phyloP scores from a whole-genome alignment of 225 moss, liverwort and hornwort species.

The Bryoerythrophyllum caledonicum region DNA sequence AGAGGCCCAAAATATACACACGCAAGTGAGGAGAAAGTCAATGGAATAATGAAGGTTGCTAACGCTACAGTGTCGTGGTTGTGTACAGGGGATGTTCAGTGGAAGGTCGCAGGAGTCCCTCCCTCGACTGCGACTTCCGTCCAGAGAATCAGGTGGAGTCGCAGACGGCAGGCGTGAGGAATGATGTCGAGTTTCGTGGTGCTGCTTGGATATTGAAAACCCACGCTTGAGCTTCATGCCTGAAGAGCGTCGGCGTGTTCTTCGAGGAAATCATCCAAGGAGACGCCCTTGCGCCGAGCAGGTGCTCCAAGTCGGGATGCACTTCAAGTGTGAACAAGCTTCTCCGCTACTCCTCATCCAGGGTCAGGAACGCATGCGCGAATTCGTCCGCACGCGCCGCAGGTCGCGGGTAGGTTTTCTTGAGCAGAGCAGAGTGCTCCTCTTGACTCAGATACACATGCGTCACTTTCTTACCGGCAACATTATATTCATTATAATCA shows the following conservation, averaged over 20 bases:
- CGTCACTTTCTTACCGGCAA: constrained; percentile 11
- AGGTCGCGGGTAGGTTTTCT: background rate
- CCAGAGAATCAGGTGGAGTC: too few species aligned
- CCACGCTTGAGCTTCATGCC: background rate
- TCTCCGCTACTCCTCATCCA: constrained; percentile 4
- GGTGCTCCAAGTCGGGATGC: too few species aligned
- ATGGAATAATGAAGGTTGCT: too few species aligned
- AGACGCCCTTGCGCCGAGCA: constrained; percentile 13
- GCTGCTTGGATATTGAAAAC: background rate
- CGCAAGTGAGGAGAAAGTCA: too few species aligned
- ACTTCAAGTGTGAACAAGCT: background rate
- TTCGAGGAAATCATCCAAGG: background rate
- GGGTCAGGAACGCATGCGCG: background rate
- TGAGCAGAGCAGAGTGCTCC: background rate
- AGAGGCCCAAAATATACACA: too few species aligned
- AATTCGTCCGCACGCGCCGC: background rate
- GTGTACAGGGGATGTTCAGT: too few species aligned
- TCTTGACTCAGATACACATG: background rate
- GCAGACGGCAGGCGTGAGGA: too few species aligned
- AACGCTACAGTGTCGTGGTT: too few species aligned
- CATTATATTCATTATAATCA: too few species aligned
- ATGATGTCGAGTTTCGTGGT: too few species aligned
- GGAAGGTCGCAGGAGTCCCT: too few species aligned
- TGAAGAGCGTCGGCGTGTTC: background rate
- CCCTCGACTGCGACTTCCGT: too few species aligned